A percentile compares a stretch with the other conserved stretches of the same genome.
phyloP scores from a whole-genome alignment of 441 rosid species.

The Populus hybrid region DNA sequence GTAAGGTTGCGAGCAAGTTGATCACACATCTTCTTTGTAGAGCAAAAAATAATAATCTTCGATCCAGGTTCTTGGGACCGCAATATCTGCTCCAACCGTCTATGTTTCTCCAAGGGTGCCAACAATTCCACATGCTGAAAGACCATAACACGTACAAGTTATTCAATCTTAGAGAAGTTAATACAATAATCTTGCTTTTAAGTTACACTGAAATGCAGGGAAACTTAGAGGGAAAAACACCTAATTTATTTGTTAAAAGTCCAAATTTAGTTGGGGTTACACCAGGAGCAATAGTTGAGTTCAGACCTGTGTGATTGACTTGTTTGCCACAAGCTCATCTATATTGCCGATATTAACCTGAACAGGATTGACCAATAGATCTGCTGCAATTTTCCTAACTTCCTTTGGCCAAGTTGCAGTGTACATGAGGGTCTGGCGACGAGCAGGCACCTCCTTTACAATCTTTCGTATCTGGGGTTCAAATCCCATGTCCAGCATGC shows the following conservation, averaged over 20 bases:
- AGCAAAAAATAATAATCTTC: slow-evolving; percentile 88
- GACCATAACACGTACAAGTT: slow-evolving; percentile 8
- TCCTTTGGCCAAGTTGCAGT: slow-evolving; percentile 99
- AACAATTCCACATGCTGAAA: slow-evolving; percentile 71
- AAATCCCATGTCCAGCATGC: slow-evolving; percentile 99
- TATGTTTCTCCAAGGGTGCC: slow-evolving; percentile 84
- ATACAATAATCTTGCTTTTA: too few relatives aligned
- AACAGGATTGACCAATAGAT: slow-evolving; percentile 83
- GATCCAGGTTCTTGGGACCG: slow-evolving; percentile 98
- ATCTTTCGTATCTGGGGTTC: slow-evolving; percentile 97
- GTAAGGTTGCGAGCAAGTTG: slow-evolving; percentile 81
- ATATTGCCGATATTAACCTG: slow-evolving; percentile 97
- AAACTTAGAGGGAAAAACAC: too few relatives aligned
- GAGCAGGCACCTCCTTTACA: slow-evolving; percentile 85
- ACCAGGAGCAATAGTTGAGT: neutral
- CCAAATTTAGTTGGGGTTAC: too few relatives aligned
- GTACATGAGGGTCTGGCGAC: slow-evolving; percentile 97
- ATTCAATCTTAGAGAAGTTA: too few relatives aligned
- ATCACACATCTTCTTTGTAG: slow-evolving; percentile 98
- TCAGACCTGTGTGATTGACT: slow-evolving; percentile 89
- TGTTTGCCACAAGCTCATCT: slow-evolving; percentile 97
- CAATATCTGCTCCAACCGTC: slow-evolving; percentile 88
- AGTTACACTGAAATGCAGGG: too few relatives aligned
- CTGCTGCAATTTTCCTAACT: slow-evolving; percentile 96
- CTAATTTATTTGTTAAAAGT: too few relatives aligned